Base-by-base conservation (phyloP, 345 rosid genomes). In the Trapa bicornis region DNA sequence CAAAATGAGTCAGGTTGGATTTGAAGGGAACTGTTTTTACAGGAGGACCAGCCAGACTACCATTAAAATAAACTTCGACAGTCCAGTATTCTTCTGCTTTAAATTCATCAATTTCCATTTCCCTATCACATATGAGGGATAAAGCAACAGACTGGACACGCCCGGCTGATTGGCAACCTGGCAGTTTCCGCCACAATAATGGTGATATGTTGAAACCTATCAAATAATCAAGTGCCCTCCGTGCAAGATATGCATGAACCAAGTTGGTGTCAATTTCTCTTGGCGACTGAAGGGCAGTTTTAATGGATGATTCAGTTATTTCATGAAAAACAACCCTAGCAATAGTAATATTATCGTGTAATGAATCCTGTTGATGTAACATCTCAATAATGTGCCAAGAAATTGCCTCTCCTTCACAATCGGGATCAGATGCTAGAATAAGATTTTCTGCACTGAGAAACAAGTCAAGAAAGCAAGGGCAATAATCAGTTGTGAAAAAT, bases 391-490 rank as follows among this genome's bases (percentile, higher is more conserved):
- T 89, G 85, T 91, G 99, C 99, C 99, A 94, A 68, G 99, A 88
- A 79, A 91, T 94, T 77, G 99, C 99, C 85, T 94, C 99, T 73
- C 99, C 97, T 85, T 94, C 99, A 70, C 99, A 91, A 81, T 94
- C 99, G 69, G 99, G 99, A 82, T 91, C 99, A 72, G 99, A 89
- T 63, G 99, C 99, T 78, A 94, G 96, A 75, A 94, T 83, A 76
- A 94, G 85, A 82, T 83, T 89, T 79, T 91, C 86, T 79, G 97
- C 93, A 73, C 99, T 94, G 99, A 76, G 76, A 71, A 78, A 72
- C 75, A 83, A 70, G 71, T 68, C 74, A 80, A 80, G 53, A 61
- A 32, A 47, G 42, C 32, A 58, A 80, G 76, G 77, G 72, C 61
- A 56, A 33, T 60, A 73, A 62, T 72, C 54, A 60, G 33, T 9